Evolutionary conservation across 2,329 filamentous ascomycete genomes (phyloP).

Genomic region (Pseudogymnoascus pannorum): DNA sequence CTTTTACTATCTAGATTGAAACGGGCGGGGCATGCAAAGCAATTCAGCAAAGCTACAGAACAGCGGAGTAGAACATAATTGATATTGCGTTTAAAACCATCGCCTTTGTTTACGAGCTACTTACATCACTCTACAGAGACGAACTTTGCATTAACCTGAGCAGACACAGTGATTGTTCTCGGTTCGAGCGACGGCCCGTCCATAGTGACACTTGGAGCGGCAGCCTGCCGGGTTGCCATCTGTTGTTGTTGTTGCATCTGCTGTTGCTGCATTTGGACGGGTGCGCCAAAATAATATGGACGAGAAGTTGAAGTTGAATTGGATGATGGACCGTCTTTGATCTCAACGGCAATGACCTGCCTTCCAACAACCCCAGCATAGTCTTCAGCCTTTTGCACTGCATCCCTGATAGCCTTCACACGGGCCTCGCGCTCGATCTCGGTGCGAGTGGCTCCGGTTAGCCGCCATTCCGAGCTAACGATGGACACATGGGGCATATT

Average conservation of each 20-base stretch:
- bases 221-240: background rate
- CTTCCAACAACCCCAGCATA: constrained; percentile 18
- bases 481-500: constrained; percentile 18
- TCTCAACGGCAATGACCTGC: constrained; percentile 16
- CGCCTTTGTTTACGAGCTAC: background rate
- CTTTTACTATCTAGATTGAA: background rate
- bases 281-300: background rate
- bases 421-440: constrained; percentile 19
- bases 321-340: constrained; percentile 15
- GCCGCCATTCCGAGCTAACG: constrained; percentile 17
- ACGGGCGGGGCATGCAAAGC: background rate
- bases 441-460: constrained; percentile 14
- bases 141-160: constrained; percentile 17
- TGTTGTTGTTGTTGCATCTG: background rate
- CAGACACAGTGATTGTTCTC: constrained; percentile 16
- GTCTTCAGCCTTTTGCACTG: constrained; percentile 20
- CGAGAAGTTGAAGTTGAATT: background rate
- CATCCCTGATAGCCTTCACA: constrained; percentile 18
- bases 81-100: background rate
- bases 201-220: background rate
- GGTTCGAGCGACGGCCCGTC: constrained; percentile 16
- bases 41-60: too few species aligned
- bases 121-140: background rate
- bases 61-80: background rate
- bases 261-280: background rate